Base-by-base conservation (phyloP, 495 filamentous ascomycete genomes). In the Chaetomium cochliodes region DNA sequence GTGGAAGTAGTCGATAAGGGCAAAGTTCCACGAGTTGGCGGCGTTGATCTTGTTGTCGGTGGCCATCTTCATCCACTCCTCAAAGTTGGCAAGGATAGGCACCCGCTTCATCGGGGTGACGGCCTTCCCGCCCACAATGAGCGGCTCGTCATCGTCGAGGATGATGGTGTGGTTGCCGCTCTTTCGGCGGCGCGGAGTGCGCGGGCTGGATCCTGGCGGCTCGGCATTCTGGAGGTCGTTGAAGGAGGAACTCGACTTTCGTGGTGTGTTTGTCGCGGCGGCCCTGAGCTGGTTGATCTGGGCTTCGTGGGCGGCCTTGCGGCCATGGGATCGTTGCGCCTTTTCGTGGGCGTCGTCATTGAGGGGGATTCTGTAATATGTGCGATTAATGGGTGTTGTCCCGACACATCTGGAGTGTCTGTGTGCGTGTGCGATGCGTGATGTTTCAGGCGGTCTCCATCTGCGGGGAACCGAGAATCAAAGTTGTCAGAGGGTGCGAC, bases 41-140 rank as follows among this genome's bases (percentile, higher is more conserved):
- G 94, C 96, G 73, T 98, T 99, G 79, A 99, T 99, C 82, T 99
- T 99, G 81, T 99, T 99, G 80, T 99, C 94, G 25, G 93, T 98
- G 12, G 96, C 96, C 91, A 98, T 93, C 84, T 98, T 99, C 96
- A 99, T 98, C 94, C 94, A 98, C 73, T 99, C 96, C 76, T 99
- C 94, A 71, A 98, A 99, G 77, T 98, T 98, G 58, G 96, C 96
- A 58, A 98, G 74, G 62, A 99, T 90, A 0, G 94, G 96, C 39
- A 96, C 91, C 49, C 94, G 90, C 82, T 97, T 96, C 89, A 97
- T 92, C 18, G 94, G 94, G 37, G 94, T 98, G 56, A 97, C 89
- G 18, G 87, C 90, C 51, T 79, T 83, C 39, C 85, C 85, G 57
- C 81, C 85, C 37, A 91, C 86, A 28, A 84, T 77, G 22, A 84